Evolutionary conservation across 345 rosid species (phyloP), one percentile per base, ranked within the genome.

Genomic region (Melaleuca alternifolia): DNA sequence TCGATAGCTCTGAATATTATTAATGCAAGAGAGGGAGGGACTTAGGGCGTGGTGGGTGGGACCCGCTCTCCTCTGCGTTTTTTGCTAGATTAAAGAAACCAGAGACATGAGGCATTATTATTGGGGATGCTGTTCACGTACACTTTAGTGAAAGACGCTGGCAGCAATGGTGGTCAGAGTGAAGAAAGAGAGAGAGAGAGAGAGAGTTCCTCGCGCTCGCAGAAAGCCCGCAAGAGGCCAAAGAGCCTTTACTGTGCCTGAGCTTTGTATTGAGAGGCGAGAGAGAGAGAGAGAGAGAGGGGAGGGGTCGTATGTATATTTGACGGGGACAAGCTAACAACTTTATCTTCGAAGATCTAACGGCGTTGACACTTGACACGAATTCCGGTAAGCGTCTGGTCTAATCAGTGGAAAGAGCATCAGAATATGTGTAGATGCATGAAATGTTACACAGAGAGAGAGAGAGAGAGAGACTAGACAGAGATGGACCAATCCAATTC

Each of bases 311-410:
- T 21, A 7, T 9, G 79, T 71, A 24, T 5, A 51, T 28, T 86
- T 82, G 91, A 90, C 91, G 84, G 62, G 86, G 92, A 91, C 92
- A 89, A 90, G 54, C 86, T 62, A 89, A 88, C 91, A 13, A 84
- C 91, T 87, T 87, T 71, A 5, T 28, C 50, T 85, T 59, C 10
- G 50, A 50, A 90, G 84, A 88, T 90, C 91, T 53, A 88, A 90
- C 93, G 91, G 93, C 91, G 93, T 92, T 87, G 91, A 92, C 90
- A 89, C 91, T 41, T 24, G 87, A 84, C 90, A 86, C 84, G 87
- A 91, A 86, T 85, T 89, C 89, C 86, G 89, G 91, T 57, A 51
- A 71, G 26, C 83, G 85, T 84, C 82, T 86, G 7, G 90, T 91
- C 94, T 76, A 83, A 87, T 91, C 93, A 90, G 20, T 20, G 33